A percentile compares a stretch with the other conserved stretches of the same genome.
These are phyloP conservation scores for Bruguiera parviflora DNA, from an alignment of 345 rosid species.

Conservation along the genomic window DNA sequence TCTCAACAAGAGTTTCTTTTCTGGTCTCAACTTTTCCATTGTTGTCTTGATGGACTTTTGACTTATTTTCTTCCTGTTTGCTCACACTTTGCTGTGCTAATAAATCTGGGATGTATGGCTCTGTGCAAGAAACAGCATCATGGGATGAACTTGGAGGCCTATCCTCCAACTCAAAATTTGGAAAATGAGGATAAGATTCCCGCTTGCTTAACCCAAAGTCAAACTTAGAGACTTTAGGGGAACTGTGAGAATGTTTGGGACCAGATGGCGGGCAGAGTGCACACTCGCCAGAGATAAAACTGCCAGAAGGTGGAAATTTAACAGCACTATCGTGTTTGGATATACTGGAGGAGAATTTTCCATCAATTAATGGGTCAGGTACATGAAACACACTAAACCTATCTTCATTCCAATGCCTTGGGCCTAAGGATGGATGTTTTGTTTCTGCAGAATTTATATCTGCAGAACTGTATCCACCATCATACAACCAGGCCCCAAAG, in stretches of 20 bases:
- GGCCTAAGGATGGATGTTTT: slow-evolving; percentile 20
- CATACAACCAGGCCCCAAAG: slow-evolving; percentile 27
- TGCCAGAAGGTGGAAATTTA: slow-evolving; percentile 18
- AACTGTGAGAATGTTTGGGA: slow-evolving; percentile 17
- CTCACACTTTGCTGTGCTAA: slow-evolving; percentile 32
- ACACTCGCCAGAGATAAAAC: slow-evolving; percentile 22
- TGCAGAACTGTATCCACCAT: slow-evolving; percentile 35
- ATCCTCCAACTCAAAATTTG: slow-evolving; percentile 14
- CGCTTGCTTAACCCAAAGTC: slow-evolving; percentile 27
- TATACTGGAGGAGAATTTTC: slow-evolving; percentile 14
- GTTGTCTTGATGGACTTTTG: slow-evolving; percentile 23
- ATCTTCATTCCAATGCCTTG: slow-evolving; percentile 27
- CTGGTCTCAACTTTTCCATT: slow-evolving; percentile 19
- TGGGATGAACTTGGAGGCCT: slow-evolving; percentile 24
- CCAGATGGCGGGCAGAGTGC: slow-evolving; percentile 20
- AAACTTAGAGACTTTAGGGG: slow-evolving; percentile 30
- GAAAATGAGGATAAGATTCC: slow-evolving; percentile 27
- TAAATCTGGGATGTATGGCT: slow-evolving; percentile 31
- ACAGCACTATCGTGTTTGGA: slow-evolving; percentile 14
- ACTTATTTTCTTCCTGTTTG: slow-evolving; percentile 23
- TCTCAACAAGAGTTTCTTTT: slow-evolving; percentile 14
- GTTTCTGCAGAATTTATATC: slow-evolving; percentile 27
- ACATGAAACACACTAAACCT: slow-evolving; percentile 14
- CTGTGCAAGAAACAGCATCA: slow-evolving; percentile 32
- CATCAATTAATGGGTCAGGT: slow-evolving; percentile 17